Evolutionary conservation across 1,284 basidiomycete genomes (phyloP), one percentile per base, ranked within the genome.

Genomic region (Pseudozyma flocculosa): DNA sequence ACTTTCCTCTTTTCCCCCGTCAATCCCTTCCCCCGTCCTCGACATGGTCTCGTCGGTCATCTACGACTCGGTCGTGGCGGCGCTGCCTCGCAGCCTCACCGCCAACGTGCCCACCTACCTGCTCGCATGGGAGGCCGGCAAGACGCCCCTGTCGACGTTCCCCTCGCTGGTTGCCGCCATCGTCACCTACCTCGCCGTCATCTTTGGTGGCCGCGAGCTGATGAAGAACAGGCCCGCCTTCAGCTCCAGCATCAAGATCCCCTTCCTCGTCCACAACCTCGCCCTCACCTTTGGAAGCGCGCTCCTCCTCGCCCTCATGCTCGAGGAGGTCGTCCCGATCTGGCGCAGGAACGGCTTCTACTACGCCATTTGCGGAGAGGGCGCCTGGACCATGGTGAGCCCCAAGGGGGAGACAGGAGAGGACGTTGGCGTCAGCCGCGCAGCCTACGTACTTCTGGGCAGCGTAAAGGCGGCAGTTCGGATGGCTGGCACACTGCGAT

Each of bases 251-350:
- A 61, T 76, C 61, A 92, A 88, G 73, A 80, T 84, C 45, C 84
- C 92, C 61, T 98, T 98, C 82, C 89, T 93, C 82, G 78, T 88
- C 45, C 94, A 98, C 82, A 98, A 98, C 79, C 82, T 91, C 63
- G 81, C 93, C 76, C 85, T 98, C 58, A 90, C 89, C 61, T 75
- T 83, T 34, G 92, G 92, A 32, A 93, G 90, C 61, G 82, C 84
- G 24, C 79, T 96, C 44, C 82, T 97, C 37, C 86, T 98, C 40
- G 81, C 82, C 15, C 83, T 95, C 41, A 94, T 96, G 85, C 79
- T 90, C 40, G 93, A 97, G 80, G 92, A 72, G 43, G 54, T 75
- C 34, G 3, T 73, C 2, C 72, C 67, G 37, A 66, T 75, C 41
- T 49, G 56, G 17, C 48, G 50, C 24, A 48, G 54, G 13, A 54